phyloP scores from a whole-genome alignment of 345 rosid species.

The Sonneratia caseolaris region DNA sequence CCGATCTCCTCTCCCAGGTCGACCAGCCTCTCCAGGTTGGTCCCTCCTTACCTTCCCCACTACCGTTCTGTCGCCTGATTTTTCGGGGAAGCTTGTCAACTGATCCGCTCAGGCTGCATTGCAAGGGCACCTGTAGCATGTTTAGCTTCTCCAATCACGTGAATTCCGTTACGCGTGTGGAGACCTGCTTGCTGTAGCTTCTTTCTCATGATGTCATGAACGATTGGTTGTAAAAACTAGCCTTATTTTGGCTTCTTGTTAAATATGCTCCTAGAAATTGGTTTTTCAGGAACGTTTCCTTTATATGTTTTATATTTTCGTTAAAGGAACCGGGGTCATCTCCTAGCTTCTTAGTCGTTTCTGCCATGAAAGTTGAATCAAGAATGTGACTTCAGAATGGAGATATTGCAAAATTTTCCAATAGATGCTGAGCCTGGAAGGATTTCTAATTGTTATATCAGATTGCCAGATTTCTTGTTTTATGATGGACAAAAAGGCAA shows the following conservation, averaged over 20 bases:
- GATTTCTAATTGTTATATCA: not conserved
- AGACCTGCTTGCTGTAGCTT: not conserved
- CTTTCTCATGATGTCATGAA: not conserved
- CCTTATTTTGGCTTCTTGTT: not conserved
- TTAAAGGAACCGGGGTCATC: too few species aligned
- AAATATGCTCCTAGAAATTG: not conserved
- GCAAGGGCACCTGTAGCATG: not conserved
- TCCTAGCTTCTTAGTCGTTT: not conserved
- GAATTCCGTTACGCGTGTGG: not conserved
- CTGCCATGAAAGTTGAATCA: not conserved
- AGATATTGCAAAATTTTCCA: not conserved
- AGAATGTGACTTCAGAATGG: not conserved
- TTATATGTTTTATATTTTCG: not conserved
- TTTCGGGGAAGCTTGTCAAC: not conserved
- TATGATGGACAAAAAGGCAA: not conserved
- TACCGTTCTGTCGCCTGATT: constrained; percentile 2
- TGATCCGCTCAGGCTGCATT: not conserved
- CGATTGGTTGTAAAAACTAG: not conserved
- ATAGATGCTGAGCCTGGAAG: not conserved
- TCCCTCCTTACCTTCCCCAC: not conserved
- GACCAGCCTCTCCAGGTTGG: constrained; percentile 91
- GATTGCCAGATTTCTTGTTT: not conserved
- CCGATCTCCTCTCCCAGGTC: constrained; percentile 97
- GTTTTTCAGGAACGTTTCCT: not conserved
- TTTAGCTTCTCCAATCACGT: not conserved